These are phyloP conservation scores for Omphalotus olearius DNA, from an alignment of 1,284 basidiomycete genomes.

Conservation along the genomic window DNA sequence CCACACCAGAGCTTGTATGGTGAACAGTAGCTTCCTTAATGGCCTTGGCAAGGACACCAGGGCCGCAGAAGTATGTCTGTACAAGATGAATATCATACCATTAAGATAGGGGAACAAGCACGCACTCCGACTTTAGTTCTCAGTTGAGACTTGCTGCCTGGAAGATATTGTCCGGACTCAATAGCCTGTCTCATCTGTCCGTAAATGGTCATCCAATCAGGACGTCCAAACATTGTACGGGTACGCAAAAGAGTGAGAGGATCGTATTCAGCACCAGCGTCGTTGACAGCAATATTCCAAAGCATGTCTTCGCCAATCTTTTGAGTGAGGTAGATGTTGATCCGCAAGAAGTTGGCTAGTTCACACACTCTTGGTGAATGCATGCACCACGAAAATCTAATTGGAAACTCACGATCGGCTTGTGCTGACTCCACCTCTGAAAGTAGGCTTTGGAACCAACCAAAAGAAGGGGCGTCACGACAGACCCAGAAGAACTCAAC, in stretches of 20 bases:
- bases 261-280: slow-evolving; percentile 78
- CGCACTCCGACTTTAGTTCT: slow-evolving; percentile 79
- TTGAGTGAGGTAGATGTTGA: slow-evolving; percentile 88
- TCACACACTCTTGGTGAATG: slow-evolving; percentile 3
- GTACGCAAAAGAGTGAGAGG: slow-evolving; percentile 81
- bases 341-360: slow-evolving; percentile 81
- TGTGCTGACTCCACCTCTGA: slow-evolving; percentile 83
- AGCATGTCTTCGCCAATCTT: slow-evolving; percentile 82
- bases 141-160: slow-evolving; percentile 70
- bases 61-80: slow-evolving; percentile 87
- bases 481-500: slow-evolving; percentile 93
- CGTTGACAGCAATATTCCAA: slow-evolving; percentile 87
- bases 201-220: slow-evolving; percentile 82
- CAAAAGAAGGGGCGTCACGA: slow-evolving; percentile 85
- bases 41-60: slow-evolving; percentile 63
- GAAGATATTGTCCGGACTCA: slow-evolving; percentile 74
- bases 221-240: slow-evolving; percentile 85
- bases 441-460: slow-evolving; percentile 87
- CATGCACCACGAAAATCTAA: slow-evolving; percentile 1
- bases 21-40: slow-evolving; percentile 67
- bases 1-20: slow-evolving; percentile 49
- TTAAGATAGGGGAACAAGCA: slow-evolving; percentile 13
- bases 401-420: slow-evolving; percentile 63
- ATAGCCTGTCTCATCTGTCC: slow-evolving; percentile 67
- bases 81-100: slow-evolving; percentile 10